These are phyloP conservation scores for Saturnispora serradocipensis DNA, from an alignment of 805 yeast species.

Conservation along the genomic window DNA sequence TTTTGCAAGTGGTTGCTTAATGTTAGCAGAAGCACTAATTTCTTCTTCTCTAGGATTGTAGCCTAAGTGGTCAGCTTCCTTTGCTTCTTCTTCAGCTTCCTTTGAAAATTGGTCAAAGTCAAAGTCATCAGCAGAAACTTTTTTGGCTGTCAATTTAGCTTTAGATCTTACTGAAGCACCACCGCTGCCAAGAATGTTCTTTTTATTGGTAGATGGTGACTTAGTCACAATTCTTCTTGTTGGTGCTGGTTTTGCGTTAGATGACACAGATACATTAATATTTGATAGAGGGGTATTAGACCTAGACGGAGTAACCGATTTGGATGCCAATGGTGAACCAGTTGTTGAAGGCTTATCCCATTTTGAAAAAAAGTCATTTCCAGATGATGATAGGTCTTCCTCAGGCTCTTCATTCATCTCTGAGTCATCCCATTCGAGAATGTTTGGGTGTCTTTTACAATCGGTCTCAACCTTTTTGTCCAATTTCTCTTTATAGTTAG, in stretches of 20 bases:
- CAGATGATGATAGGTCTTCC: conserved; percentile 39
- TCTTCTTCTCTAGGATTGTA: conserved; percentile 34
- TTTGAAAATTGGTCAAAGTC: conserved; percentile 58
- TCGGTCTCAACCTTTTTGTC: conserved; percentile 61
- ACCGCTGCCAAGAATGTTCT: conserved; percentile 31
- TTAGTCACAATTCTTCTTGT: conserved; percentile 28
- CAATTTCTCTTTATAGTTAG: conserved; percentile 69
- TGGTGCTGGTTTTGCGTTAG: conserved; percentile 15
- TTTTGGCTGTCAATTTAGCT: conserved; percentile 51
- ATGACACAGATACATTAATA: conserved; percentile 16
- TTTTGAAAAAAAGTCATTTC: conserved; percentile 83
- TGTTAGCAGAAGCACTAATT: conserved; percentile 10
- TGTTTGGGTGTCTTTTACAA: conserved; percentile 60
- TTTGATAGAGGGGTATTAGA: conserved; percentile 16
- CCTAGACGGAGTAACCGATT: conserved; percentile 34
- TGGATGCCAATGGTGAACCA: conserved; percentile 39
- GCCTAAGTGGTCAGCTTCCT: conserved; percentile 49
- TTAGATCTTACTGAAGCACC: conserved; percentile 35
- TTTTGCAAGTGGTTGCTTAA: conserved; percentile 16
- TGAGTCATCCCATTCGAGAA: conserved; percentile 53
- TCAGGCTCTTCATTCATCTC: conserved; percentile 32
- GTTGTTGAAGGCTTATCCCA: conserved; percentile 76
- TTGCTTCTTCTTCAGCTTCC: conserved; percentile 77
- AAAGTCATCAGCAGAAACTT: conserved; percentile 39
- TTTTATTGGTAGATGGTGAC: conserved; percentile 15